Evolutionary conservation across 2,329 filamentous ascomycete genomes (phyloP).

Genomic region (Epichloe hybrida): DNA sequence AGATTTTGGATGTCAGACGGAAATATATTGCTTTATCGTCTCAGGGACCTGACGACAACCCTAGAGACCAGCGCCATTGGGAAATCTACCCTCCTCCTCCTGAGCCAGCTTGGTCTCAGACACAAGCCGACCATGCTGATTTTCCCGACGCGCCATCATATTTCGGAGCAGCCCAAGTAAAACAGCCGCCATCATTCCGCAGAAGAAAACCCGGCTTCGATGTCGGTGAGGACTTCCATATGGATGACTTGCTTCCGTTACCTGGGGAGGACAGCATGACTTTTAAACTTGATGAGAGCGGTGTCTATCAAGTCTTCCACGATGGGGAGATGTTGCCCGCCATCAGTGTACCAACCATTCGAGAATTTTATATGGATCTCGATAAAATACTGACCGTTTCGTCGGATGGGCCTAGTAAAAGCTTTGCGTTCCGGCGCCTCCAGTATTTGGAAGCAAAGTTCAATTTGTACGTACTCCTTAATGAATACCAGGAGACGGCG

Average conservation of each 20-base stretch:
- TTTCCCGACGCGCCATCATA: slow-evolving; percentile 6
- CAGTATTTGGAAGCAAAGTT: slow-evolving; percentile 97
- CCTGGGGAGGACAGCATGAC: slow-evolving; percentile 57
- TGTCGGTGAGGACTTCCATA: slow-evolving; percentile 83
- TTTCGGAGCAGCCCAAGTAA: background rate
- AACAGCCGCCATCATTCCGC: slow-evolving; percentile 30
- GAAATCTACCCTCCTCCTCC: slow-evolving; percentile 83
- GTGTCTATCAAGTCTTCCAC: slow-evolving; percentile 85
- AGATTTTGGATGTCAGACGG: slow-evolving; percentile 73
- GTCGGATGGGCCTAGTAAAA: slow-evolving; percentile 90
- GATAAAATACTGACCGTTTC: slow-evolving; percentile 80
- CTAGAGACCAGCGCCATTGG: slow-evolving; percentile 73
- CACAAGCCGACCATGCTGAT: slow-evolving; percentile 9
- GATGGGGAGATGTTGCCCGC: slow-evolving; percentile 52
- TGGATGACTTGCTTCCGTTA: slow-evolving; percentile 63
- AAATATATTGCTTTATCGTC: slow-evolving; percentile 81
- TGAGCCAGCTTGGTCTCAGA: slow-evolving; percentile 64
- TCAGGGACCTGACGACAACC: slow-evolving; percentile 73
- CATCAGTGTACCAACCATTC: slow-evolving; percentile 75
- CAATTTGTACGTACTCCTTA: slow-evolving; percentile 82
- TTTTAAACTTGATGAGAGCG: slow-evolving; percentile 67
- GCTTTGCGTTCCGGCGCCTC: slow-evolving; percentile 85
- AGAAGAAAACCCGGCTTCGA: slow-evolving; percentile 75
- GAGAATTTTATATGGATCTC: slow-evolving; percentile 92
- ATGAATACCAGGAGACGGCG: slow-evolving; percentile 95